Conservation (phyloP, 2,329 filamentous ascomycete genomes). For the Dactylellina drechsleri region DNA sequence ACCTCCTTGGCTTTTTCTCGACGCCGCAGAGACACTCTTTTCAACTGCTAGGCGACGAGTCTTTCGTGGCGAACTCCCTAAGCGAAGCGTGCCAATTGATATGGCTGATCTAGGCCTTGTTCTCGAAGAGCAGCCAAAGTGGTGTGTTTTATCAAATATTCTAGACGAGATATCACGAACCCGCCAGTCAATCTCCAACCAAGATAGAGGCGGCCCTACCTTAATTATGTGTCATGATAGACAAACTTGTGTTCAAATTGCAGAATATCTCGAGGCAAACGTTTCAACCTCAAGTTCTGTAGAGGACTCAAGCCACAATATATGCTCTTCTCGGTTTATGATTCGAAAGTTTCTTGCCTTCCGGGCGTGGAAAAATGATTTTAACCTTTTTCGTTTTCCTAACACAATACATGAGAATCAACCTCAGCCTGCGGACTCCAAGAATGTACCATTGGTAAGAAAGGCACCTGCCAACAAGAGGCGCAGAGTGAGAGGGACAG, state of each 20-base stretch:
- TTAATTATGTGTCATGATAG: constrained; percentile 95
- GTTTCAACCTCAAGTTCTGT: constrained; percentile 78
- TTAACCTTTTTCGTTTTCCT: constrained; percentile 77
- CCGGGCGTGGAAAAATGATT: constrained; percentile 87
- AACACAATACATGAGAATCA: constrained; percentile 50
- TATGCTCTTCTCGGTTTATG: constrained; percentile 66
- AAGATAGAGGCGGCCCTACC: constrained; percentile 90
- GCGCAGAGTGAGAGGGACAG: constrained; percentile 82
- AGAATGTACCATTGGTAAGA: constrained; percentile 32
- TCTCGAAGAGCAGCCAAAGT: constrained; percentile 94
- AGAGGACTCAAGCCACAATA: constrained; percentile 60
- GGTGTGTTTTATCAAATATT: constrained; percentile 86
- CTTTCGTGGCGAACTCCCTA: constrained; percentile 77
- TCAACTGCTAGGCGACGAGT: constrained; percentile 87
- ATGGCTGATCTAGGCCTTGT: constrained; percentile 73
- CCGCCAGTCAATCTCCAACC: constrained; percentile 80
- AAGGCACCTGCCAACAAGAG: constrained; percentile 82
- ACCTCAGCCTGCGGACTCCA: constrained; percentile 56
- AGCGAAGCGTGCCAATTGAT: constrained; percentile 69
- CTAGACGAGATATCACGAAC: constrained; percentile 93
- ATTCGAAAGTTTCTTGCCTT: constrained; percentile 85
- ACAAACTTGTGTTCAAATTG: constrained; percentile 83
- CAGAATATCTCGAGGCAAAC: constrained; percentile 84
- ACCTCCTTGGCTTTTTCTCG: constrained; percentile 94
- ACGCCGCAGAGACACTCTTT: constrained; percentile 93